Conservation (phyloP, 352 stramenopile genomes). For the Blastocystis sp. region DNA sequence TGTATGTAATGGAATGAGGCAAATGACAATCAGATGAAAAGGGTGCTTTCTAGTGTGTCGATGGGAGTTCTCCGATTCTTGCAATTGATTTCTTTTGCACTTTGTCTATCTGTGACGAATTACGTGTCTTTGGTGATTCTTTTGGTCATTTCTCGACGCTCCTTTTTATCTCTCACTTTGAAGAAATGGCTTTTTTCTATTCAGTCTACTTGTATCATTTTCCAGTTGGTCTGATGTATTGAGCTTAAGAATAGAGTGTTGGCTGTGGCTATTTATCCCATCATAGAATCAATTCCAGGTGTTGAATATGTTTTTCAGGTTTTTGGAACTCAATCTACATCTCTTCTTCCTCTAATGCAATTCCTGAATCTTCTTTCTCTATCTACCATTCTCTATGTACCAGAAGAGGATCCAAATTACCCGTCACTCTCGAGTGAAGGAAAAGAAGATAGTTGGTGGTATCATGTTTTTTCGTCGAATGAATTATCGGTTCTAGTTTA, state of each 20-base stretch:
- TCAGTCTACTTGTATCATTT: background rate
- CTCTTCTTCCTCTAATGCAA: background rate
- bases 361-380: background rate
- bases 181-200: background rate
- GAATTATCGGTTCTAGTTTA: background rate
- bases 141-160: background rate
- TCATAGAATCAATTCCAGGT: background rate
- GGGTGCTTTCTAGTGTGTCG: too few species aligned
- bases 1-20: background rate
- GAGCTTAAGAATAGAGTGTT: background rate
- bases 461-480: too few species aligned
- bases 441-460: background rate
- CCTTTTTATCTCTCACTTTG: background rate
- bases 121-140: constrained; percentile 7
- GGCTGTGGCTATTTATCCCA: background rate
- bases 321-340: background rate
- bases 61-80: background rate
- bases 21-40: too few species aligned
- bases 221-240: background rate
- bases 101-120: constrained; percentile 11
- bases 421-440: background rate
- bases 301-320: too few species aligned
- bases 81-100: constrained; percentile 1
- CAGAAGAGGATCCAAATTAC: background rate
- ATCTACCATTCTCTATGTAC: background rate